Base-by-base conservation (phyloP, 2,329 filamentous ascomycete species). In the Pochonia chlamydosporia region DNA sequence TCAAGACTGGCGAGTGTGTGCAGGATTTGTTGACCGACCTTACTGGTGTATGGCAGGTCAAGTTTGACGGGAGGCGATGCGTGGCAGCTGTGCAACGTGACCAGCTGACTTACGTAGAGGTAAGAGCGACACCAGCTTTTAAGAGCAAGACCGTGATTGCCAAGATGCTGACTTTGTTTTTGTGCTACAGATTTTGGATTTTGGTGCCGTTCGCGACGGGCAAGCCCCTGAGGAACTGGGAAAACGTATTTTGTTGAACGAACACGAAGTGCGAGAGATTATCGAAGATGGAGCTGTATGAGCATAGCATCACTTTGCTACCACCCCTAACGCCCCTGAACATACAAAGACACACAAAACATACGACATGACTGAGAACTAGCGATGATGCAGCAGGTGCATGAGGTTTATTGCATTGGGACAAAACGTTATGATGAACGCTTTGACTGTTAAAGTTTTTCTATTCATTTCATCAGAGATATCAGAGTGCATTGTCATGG, bases 31-130 rank as follows among this genome's bases (percentile, higher is more conserved):
- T 99, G 59, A 96, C 89, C 13, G 91, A 96, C 60, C 76, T 99
- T 30, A 92, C 85, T 56, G 91, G 92, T n/a, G 93, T 99, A 7
- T 99, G 93, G 93, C 93, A 99, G 71, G 93, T 99, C 59, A 93
- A 93, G 60, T 99, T 99, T 69, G 91, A 99, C 60, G 89, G 95
- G 62, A 79, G 93, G 56, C 81, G 92, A 64, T 99, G 93, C 64
- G 93, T 99, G 48, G 93, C 93, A 50, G 93, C 93, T 39, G 93
- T 99, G 48, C 93, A 99, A 73, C 81, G 93, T 47, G 89, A 96
- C 55, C 85, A 83, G 59, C 70, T 96, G 58, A 99, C 93, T 18
- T 99, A 95, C 65, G 90, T 99, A 49, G 93, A 99, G 81, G 93
- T 96, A 66, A 72, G 82, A 37, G n/a, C n/a, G 8, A 33, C 20